Evolutionary conservation across 257 asterid genomes (phyloP).

Genomic region (Ajuga chamaepitys): DNA sequence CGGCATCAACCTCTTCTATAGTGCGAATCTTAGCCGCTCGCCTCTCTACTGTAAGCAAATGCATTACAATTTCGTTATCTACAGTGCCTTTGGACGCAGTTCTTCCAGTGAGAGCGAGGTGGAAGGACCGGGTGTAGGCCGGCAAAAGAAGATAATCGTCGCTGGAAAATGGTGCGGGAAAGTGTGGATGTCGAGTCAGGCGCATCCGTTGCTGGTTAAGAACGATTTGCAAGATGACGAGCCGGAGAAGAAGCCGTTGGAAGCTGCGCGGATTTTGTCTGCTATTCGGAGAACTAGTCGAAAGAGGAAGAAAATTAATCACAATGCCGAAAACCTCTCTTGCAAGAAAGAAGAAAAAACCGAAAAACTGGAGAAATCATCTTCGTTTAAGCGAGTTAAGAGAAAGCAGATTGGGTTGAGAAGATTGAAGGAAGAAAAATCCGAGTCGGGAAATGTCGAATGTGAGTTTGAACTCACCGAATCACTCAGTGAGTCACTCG

Average conservation of each 20-base stretch:
- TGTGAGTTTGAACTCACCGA: slow-evolving; percentile 31
- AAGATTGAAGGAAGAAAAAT: slow-evolving; percentile 23
- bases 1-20: slow-evolving; percentile 87
- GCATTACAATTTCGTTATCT: slow-evolving; percentile 74
- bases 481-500: too few relatives aligned
- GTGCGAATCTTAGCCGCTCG: slow-evolving; percentile 91
- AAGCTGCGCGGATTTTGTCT: slow-evolving; percentile 27
- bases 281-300: slow-evolving; percentile 25
- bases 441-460: slow-evolving; percentile 14
- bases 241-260: slow-evolving; percentile 34
- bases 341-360: slow-evolving; percentile 24
- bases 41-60: slow-evolving; percentile 93
- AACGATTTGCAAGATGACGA: slow-evolving; percentile 35
- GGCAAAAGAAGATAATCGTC: slow-evolving; percentile 66
- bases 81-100: slow-evolving; percentile 74
- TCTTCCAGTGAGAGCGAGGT: slow-evolving; percentile 35
- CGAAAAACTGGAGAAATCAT: slow-evolving; percentile 22
- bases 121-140: slow-evolving; percentile 38
- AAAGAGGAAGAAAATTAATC: slow-evolving; percentile 36
- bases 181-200: slow-evolving; percentile 96
- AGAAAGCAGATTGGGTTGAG: slow-evolving; percentile 25
- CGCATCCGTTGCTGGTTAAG: slow-evolving; percentile 66
- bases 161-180: slow-evolving; percentile 99
- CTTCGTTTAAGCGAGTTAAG: slow-evolving; percentile 16
- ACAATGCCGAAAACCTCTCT: slow-evolving; percentile 28